Base-by-base conservation (phyloP, 495 filamentous ascomycete species). In the Rostrohypoxylon terebratum region DNA sequence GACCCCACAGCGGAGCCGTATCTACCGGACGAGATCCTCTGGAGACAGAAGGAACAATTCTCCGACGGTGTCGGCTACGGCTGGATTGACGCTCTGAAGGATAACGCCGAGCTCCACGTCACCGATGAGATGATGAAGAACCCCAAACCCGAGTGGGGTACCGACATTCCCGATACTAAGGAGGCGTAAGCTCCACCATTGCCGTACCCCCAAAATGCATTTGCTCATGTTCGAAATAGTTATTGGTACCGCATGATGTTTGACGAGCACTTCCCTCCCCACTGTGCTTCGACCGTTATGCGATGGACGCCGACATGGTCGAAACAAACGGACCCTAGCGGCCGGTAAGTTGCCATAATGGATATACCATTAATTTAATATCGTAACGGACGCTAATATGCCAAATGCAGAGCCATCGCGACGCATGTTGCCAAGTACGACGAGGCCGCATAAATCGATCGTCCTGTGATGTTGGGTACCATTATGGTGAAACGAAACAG, bases 231-330 rank as follows among this genome's bases (percentile, higher is more conserved):
- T 16, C 2, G 21, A 42, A 66, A 57, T 66, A 84, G 90, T 16
- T 97, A 98, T 85, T 98, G 96, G 96, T 99, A 99, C 85, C 90
- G 96, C 71, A 83, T 78, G 75, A 98, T 99, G 94, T 99, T 98
- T 79, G 96, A 99, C 79, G 96, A 99, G 86, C 94, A 93, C 81
- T 99, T 98, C 88, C 96, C 96, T 42, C 84, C 90, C 23, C 90
- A 91, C 76, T 97, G 94, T 80, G 96, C 96, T 25, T 88, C 86
- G 20, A 98, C 96, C 38, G 96, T 99, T 45, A 92, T 93, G 92
- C 87, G 96, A 66, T 99, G 96, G 96, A 94, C 90, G 54, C 96
- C 96, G n/a, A 98, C 90, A 23, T 99, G 96, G 96, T 94, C 92
- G 28, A 94, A 98, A 77, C 93, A 97, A 88, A 92, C 88, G 16